A percentile compares a stretch with the other conserved stretches of the same genome.
phyloP scores from a whole-genome alignment of 192 early-diverging fungal species.

The Spizellomyces sp. region DNA sequence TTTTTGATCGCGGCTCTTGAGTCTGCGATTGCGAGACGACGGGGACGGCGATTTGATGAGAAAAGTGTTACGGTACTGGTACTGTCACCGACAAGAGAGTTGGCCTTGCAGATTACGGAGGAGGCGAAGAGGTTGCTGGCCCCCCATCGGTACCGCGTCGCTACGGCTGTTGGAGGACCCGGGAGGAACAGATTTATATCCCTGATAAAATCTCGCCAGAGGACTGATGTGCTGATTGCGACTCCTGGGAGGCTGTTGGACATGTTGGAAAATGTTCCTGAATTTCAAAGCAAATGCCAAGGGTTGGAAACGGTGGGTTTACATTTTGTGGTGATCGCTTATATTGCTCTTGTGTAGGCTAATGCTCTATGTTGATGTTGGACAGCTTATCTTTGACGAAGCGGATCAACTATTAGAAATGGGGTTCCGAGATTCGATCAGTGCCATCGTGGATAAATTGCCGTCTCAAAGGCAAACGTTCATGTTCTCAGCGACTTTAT shows the following conservation, averaged over 20 bases:
- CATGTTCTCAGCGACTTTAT: constrained; percentile 93
- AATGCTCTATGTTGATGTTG: too few relatives aligned
- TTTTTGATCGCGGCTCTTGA: constrained; percentile 90
- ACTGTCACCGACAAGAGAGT: constrained; percentile 91
- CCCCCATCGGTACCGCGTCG: constrained; percentile 82
- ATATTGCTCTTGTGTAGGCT: too few relatives aligned
- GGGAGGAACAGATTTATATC: constrained; percentile 69
- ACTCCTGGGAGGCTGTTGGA: constrained; percentile 95
- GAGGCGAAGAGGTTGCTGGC: constrained; percentile 72
- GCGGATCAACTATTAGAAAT: constrained; percentile 93
- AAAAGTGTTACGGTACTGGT: constrained; percentile 55
- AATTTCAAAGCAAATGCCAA: constrained; percentile 10
- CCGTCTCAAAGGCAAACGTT: constrained; percentile 81
- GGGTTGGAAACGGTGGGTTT: constrained; percentile 10
- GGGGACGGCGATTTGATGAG: constrained; percentile 18
- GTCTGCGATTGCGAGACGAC: constrained; percentile 56
- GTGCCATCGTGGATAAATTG: constrained; percentile 59
- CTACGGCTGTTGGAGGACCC: constrained; percentile 83
- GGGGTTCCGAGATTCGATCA: constrained; percentile 84
- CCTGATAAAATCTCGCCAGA: constrained; percentile 63
- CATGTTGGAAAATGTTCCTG: constrained; percentile 69
- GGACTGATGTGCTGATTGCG: constrained; percentile 83
- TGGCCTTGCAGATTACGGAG: constrained; percentile 86
- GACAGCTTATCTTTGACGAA: constrained; percentile 86
- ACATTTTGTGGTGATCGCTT: too few relatives aligned